A percentile compares a stretch with the other conserved stretches of the same genome.
Evolutionary conservation across 202 grass and related monocot genomes (phyloP).

Genomic region (Carex sylvatica): DNA sequence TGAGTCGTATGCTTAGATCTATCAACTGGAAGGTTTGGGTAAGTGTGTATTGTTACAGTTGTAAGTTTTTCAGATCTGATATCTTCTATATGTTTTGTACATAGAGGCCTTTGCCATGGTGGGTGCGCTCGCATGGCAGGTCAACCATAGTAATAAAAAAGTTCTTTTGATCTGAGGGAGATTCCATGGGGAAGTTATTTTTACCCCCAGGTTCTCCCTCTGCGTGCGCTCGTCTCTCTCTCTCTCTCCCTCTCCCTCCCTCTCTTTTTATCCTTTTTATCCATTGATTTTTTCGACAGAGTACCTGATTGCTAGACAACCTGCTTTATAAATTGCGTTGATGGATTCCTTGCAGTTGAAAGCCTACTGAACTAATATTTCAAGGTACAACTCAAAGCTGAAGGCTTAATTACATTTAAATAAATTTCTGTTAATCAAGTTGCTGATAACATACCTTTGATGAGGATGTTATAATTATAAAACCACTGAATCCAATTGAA

Average conservation of each 20-base stretch:
- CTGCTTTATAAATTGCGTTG: too few relatives aligned
- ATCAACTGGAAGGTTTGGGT: neutral
- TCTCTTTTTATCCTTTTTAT: too few relatives aligned
- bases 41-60: neutral
- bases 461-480: too few relatives aligned
- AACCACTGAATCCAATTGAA: too few relatives aligned
- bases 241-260: neutral
- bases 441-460: too few relatives aligned
- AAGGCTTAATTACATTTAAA: neutral
- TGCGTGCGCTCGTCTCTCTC: neutral
- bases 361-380: too few relatives aligned
- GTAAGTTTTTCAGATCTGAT: neutral
- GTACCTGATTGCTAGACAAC: too few relatives aligned
- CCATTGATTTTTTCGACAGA: too few relatives aligned
- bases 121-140: conserved; percentile 23
- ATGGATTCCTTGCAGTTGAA: too few relatives aligned
- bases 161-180: neutral
- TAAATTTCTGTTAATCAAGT: too few relatives aligned
- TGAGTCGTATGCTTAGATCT: neutral
- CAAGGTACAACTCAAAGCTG: neutral
- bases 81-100: neutral
- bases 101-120: conserved; percentile 15
- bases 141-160: neutral
- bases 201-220: conserved; percentile 2
- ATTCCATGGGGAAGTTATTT: conserved; percentile 3